phyloP scores from a whole-genome alignment of 371 early-diverging fungal species.

The Saksenaea oblongispora region DNA sequence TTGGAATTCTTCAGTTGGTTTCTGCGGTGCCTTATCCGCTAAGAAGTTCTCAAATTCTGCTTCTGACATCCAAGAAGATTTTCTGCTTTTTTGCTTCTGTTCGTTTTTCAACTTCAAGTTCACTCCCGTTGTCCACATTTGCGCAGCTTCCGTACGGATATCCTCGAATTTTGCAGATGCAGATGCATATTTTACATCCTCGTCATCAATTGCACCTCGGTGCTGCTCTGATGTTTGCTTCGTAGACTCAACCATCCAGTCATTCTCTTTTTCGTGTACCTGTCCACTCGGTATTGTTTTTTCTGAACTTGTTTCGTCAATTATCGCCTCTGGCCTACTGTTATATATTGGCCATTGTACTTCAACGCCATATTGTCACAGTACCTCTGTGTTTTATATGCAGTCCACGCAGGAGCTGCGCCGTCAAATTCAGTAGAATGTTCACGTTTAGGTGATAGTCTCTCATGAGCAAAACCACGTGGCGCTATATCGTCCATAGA shows the following conservation, averaged over 20 bases:
- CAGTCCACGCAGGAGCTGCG: background rate
- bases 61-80: slow-evolving; percentile 26
- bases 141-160: slow-evolving; percentile 23
- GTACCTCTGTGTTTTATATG: background rate
- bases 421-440: background rate
- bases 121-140: slow-evolving; percentile 32
- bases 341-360: background rate
- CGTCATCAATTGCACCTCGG: background rate
- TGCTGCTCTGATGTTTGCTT: background rate
- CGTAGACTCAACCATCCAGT: background rate
- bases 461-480: background rate
- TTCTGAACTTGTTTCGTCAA: background rate
- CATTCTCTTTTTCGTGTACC: background rate
- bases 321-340: background rate
- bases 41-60: slow-evolving; percentile 18
- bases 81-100: slow-evolving; percentile 13
- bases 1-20: background rate
- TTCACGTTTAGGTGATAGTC: background rate
- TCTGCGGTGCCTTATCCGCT: background rate
- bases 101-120: slow-evolving; percentile 23
- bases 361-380: background rate
- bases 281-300: background rate
- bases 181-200: slow-evolving; percentile 16
- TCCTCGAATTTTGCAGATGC: slow-evolving; percentile 25
- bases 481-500: background rate